Evolutionary conservation across 2,329 filamentous ascomycete species (phyloP), one percentile per base, ranked within the genome.

Genomic region (Clarireedia sp.): DNA sequence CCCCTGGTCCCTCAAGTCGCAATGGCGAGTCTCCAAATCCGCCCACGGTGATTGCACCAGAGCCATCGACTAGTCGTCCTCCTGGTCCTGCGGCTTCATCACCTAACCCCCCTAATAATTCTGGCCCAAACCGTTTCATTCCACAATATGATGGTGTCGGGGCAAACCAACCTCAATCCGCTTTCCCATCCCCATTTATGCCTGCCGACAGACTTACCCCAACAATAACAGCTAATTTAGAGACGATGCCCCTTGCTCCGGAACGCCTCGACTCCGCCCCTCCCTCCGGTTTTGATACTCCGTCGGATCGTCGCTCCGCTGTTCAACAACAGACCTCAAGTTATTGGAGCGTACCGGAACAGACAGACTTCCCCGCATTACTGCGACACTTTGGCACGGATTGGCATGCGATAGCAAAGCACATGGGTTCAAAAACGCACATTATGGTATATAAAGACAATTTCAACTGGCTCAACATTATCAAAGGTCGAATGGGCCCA

Each of bases 291-390:
- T 62, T 62, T 26, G 64, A 68, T 23, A n/a, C 54, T 9, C 65
- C 59, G 36, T 62, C 62, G 46, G 63, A 66, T 55, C 64, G 63
- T 37, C 64, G 64, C 29, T 63, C 55, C 47, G 19, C 36, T 19
- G 56, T 60, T n/a, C 66, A 66, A 54, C 83, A 85, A 61, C 83
- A 85, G 61, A 82, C 86, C 14, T 90, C 86, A 1, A 92, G 88
- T 69, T 94, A 94, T 69, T 94, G 89, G 89, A 92, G 88, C 64
- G 88, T 92, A 21, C 86, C 86, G 1, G 89, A 94, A 71, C 79
- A 86, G 54, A 86, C 79, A 47, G 88, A 91, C 65, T 94, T 94
- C 69, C 83, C 85, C 37, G 79, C 78, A 55, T 77, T 90, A 56
- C 75, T 94, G 47, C 79, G 77, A 50, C 80, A 89, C 54, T 92